phyloP scores from a whole-genome alignment of 2,329 filamentous ascomycete genomes.

The Cyphellophora attinorum region DNA sequence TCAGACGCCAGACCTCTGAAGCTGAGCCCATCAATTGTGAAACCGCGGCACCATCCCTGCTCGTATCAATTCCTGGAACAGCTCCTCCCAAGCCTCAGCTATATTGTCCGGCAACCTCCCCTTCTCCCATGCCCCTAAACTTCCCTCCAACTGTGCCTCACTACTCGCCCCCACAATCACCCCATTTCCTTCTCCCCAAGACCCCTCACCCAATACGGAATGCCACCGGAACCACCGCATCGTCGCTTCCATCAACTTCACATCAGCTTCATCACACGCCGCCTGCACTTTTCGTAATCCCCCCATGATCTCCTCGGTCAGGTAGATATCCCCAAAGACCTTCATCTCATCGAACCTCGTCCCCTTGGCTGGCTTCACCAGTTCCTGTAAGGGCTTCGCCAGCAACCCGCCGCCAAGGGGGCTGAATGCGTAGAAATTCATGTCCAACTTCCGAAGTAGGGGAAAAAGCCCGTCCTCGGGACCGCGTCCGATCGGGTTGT shows the following conservation, averaged over 20 bases:
- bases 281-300: conserved; percentile 23
- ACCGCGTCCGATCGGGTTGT: conserved; percentile 27
- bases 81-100: conserved; percentile 8
- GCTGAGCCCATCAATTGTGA: too few species aligned
- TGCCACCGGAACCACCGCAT: conserved; percentile 25
- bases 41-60: too few species aligned
- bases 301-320: conserved; percentile 21
- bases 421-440: conserved; percentile 21
- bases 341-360: conserved; percentile 21
- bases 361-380: conserved; percentile 18
- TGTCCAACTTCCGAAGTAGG: conserved; percentile 23
- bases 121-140: conserved; percentile 18
- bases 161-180: conserved; percentile 29
- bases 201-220: conserved; percentile 17
- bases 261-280: conserved; percentile 11
- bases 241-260: conserved; percentile 23
- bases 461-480: conserved; percentile 27
- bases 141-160: conserved; percentile 23
- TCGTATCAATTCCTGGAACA: too few species aligned
- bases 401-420: conserved; percentile 27
- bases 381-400: conserved; percentile 23
- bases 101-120: conserved; percentile 26
- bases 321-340: conserved; percentile 17
- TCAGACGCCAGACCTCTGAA: too few species aligned
- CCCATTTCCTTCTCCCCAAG: conserved; percentile 20